phyloP scores from a whole-genome alignment of 495 filamentous ascomycete species.

The Xylaria longipes region DNA sequence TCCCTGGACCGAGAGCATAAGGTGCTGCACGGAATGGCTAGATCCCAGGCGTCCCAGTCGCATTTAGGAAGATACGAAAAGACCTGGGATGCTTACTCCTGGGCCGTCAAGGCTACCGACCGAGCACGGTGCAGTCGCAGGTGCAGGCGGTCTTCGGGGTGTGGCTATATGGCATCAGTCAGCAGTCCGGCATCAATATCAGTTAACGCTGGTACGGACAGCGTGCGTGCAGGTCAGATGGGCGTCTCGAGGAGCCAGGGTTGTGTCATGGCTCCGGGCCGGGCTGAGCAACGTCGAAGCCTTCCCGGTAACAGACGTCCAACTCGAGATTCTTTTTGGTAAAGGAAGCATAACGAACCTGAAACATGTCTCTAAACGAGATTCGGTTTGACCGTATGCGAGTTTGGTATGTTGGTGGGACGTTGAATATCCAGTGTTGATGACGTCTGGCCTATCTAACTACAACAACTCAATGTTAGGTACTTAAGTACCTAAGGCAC shows the following conservation, averaged over 20 bases:
- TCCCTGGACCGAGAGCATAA: neutral
- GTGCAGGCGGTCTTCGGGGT: slow-evolving; percentile 60
- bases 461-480: neutral
- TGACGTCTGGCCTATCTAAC: neutral
- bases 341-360: slow-evolving; percentile 14
- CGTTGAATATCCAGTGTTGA: neutral
- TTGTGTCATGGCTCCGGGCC: neutral
- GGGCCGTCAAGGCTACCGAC: slow-evolving; percentile 77
- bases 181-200: neutral
- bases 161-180: slow-evolving; percentile 41
- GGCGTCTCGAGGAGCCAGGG: neutral
- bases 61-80: neutral
- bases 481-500: too few species aligned
- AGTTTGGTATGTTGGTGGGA: neutral
- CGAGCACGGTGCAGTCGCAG: slow-evolving; percentile 85
- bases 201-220: neutral
- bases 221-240: neutral
- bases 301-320: neutral
- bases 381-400: neutral
- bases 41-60: neutral
- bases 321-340: neutral
- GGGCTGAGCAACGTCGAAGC: slow-evolving; percentile 12
- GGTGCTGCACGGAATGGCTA: neutral
- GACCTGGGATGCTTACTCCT: slow-evolving; percentile 61
- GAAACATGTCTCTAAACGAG: slow-evolving; percentile 12